These are phyloP conservation scores for Colletotrichum lini DNA, from an alignment of 2,329 filamentous ascomycete genomes.

Conservation along the genomic window DNA sequence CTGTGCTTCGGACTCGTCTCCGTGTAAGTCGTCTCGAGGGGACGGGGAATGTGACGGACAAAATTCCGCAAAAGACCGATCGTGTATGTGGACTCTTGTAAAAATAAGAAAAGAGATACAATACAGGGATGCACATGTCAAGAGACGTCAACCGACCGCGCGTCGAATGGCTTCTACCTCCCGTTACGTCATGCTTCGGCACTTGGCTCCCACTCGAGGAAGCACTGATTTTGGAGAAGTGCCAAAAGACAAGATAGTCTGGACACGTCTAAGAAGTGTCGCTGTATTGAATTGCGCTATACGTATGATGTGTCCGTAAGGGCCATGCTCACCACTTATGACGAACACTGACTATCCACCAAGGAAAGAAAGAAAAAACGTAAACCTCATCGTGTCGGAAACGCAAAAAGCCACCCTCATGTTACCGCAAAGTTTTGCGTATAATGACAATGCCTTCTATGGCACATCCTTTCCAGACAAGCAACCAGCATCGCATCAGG, in stretches of 20 bases:
- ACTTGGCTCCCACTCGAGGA: background rate
- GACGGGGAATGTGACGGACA: background rate
- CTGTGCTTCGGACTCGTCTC: conserved; percentile 37
- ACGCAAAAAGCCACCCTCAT: conserved; percentile 25
- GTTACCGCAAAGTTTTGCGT: conserved; percentile 8
- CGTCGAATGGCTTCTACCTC: conserved; percentile 1
- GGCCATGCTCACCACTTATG: conserved; percentile 2
- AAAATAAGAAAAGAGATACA: background rate
- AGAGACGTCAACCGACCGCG: background rate
- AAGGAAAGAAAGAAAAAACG: background rate
- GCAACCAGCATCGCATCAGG: conserved; percentile 11
- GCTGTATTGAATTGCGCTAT: conserved; percentile 10
- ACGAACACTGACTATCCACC: conserved; percentile 9
- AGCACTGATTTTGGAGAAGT: background rate
- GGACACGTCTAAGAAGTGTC: conserved; percentile 7
- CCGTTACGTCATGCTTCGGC: conserved; percentile 33
- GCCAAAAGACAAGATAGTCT: background rate
- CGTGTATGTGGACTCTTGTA: background rate
- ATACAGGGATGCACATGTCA: background rate
- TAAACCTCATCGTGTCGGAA: conserved; percentile 5
- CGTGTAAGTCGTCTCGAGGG: conserved; percentile 19
- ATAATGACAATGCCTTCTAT: conserved; percentile 8
- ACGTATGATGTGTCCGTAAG: conserved; percentile 8
- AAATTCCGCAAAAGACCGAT: background rate
- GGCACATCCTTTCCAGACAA: background rate